Percentiles rank a stretch among this genome's conserved stretches.
Conservation (phyloP, 345 rosid species). For the Euphorbia lathyris region DNA sequence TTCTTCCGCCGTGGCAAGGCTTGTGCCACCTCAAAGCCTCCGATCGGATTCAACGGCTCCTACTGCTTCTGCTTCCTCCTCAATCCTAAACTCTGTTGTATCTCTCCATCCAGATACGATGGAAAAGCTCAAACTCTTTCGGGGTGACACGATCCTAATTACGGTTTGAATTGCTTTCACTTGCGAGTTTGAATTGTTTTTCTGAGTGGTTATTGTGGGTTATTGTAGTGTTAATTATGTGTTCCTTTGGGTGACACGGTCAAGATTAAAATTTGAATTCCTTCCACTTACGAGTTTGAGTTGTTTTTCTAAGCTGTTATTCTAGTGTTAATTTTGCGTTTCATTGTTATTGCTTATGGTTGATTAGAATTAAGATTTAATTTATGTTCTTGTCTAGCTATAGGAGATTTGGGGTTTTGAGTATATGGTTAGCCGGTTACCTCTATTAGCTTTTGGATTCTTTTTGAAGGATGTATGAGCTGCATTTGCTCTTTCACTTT, state of each 20-base stretch:
- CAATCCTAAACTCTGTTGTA: constrained; percentile 94
- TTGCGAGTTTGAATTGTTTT: constrained; percentile 1
- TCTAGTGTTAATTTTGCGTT: too few species aligned
- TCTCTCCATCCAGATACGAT: constrained; percentile 83
- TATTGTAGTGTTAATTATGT: background rate
- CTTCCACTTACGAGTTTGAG: background rate
- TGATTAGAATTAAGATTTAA: too few species aligned
- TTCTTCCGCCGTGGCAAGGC: too few species aligned
- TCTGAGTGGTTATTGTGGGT: background rate
- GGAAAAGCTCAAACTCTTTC: constrained; percentile 98
- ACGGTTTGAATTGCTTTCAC: too few species aligned
- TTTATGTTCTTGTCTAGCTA: background rate
- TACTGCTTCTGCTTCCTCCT: too few species aligned
- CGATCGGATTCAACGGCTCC: too few species aligned
- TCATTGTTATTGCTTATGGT: too few species aligned
- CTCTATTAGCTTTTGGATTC: background rate
- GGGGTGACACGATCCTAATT: too few species aligned
- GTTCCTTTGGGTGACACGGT: constrained; percentile 87
- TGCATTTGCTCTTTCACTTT: too few species aligned
- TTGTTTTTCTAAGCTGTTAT: background rate
- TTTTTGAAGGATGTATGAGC: too few species aligned
- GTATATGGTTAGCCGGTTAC: background rate
- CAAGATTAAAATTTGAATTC: constrained; percentile 59
- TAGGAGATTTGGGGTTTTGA: constrained; percentile 10
- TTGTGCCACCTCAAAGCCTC: too few species aligned